Evolutionary conservation across 2,329 filamentous ascomycete genomes (phyloP), one percentile per base, ranked within the genome.

Genomic region (Exophiala mesophila): DNA sequence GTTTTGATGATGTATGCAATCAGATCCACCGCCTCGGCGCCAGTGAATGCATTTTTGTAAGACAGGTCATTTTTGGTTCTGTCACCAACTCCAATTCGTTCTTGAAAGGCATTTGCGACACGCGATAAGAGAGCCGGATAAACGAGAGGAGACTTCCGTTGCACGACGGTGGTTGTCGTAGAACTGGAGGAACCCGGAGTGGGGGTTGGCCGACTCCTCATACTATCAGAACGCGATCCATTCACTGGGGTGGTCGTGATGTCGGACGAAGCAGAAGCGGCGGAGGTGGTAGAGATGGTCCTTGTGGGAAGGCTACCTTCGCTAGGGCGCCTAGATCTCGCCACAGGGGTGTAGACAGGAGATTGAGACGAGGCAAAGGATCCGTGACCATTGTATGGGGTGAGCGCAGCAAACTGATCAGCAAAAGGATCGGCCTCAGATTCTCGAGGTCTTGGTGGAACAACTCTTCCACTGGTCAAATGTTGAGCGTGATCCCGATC

Each of bases 1-100:
- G 92, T 98, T 59, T 94, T 85, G 64, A 98, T 97, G 54, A 98
- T 97, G 60, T 94, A 94, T 1, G 87, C 87, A 52, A 98, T 84
- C 45, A 97, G 77, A 63, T 98, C 92, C 15, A 98, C 92, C 15
- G 92, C 90, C 63, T 98, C 92, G 17, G 87, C 85, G 54, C 92
- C 92, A 48, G 88, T 94, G 63, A 98, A 98, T 3, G 90, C 87
- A 65, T 92, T 95, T 64, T 95, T 94, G 70, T 98, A 98, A 2
- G 90, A 88, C 48, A 98, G 72, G 42, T 90, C 90, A 71, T 98
- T 96, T 74, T 98, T 98, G 52, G 88, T 88, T 50, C 89, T 81
- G 59, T 97, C 92, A 39, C 84, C 82, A 17, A 89, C 77, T 17
- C 82, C 78, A 36, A 98, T 88, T 63, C 90, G 83, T 56, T 94